Evolutionary conservation across 441 rosid genomes (phyloP), one percentile per base, ranked within the genome.

Genomic region (Corymbia citriodora): DNA sequence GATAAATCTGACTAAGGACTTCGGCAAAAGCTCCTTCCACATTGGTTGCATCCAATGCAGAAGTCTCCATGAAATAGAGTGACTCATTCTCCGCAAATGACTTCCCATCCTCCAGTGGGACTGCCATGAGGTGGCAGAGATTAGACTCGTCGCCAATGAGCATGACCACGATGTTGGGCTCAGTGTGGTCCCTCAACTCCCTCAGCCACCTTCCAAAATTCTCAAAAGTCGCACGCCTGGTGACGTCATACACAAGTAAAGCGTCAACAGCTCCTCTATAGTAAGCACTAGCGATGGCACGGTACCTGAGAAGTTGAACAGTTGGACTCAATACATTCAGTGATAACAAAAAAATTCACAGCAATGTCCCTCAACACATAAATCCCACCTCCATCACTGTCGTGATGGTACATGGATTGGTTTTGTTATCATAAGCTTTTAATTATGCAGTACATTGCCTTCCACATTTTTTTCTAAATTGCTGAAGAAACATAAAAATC

Each of bases 271-370:
- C 93, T 29, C 93, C 93, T 79, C 93, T 89, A 89, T 92, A 93
- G 88, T 93, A 93, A 59, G 94, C 94, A 88, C 93, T 93, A 48
- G 94, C 91, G 87, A 93, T 93, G 89, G 94, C 94, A 18, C 94
- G 94, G 19, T 93, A 93, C 89, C 94, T 93, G 88, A 54, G 88
- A 61, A 55, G 65, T 55, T 9, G 27, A 48, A 79, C 85, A 79
- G n/a, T n/a, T 12, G 52, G 23, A 40, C 52, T 79, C 85, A 79
- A 23, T 23, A 40, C 10, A 45, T 79, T 40, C 17, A 1, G 52
- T 7, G 85, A 79, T 40, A 45, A 79, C 45, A 40, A 74, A 40
- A 45, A 40, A 7, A 23, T 15, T 23, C 18, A 7, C 52, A 79
- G 85, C 85, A 40, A 23, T 4, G 17, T 23, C 85, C 85, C 15